phyloP scores from a whole-genome alignment of 2,329 filamentous ascomycete species.

The Venturia aucupariae region DNA sequence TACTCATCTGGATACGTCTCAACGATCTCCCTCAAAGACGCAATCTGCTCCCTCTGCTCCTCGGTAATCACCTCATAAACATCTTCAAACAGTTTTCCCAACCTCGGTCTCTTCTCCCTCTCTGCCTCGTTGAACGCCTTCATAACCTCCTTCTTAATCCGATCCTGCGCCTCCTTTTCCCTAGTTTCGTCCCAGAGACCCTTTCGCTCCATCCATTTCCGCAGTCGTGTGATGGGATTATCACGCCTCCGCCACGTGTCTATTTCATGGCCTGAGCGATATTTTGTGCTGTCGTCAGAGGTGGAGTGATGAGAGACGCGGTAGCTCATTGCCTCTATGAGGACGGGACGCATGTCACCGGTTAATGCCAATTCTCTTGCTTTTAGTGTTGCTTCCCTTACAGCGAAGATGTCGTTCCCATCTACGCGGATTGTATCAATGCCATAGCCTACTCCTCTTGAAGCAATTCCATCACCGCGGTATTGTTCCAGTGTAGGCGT shows the following conservation, averaged over 20 bases:
- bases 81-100: slow-evolving; percentile 70
- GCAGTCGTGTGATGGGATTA: slow-evolving; percentile 74
- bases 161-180: slow-evolving; percentile 62
- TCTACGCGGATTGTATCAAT: slow-evolving; percentile 89
- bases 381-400: slow-evolving; percentile 67
- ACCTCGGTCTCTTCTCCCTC: slow-evolving; percentile 66
- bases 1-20: slow-evolving; percentile 89
- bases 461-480: slow-evolving; percentile 82
- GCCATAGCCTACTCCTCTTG: slow-evolving; percentile 79
- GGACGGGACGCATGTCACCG: slow-evolving; percentile 69
- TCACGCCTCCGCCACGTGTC: slow-evolving; percentile 89
- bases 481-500: slow-evolving; percentile 88
- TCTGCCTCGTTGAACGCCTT: slow-evolving; percentile 78
- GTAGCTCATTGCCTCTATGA: slow-evolving; percentile 96
- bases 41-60: slow-evolving; percentile 67
- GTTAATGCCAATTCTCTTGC: slow-evolving; percentile 71
- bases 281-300: slow-evolving; percentile 92
- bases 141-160: slow-evolving; percentile 64
- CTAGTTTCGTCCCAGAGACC: slow-evolving; percentile 76
- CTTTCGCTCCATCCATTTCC: slow-evolving; percentile 83
- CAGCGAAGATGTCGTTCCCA: slow-evolving; percentile 89
- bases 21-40: slow-evolving; percentile 64
- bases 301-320: slow-evolving; percentile 97
- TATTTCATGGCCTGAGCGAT: slow-evolving; percentile 85
- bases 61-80: slow-evolving; percentile 83